A percentile compares a stretch with the other conserved stretches of the same genome.
These are phyloP conservation scores for Ploettnerulaceae sp. DNA, from an alignment of 2,329 filamentous ascomycete species.

Conservation along the genomic window DNA sequence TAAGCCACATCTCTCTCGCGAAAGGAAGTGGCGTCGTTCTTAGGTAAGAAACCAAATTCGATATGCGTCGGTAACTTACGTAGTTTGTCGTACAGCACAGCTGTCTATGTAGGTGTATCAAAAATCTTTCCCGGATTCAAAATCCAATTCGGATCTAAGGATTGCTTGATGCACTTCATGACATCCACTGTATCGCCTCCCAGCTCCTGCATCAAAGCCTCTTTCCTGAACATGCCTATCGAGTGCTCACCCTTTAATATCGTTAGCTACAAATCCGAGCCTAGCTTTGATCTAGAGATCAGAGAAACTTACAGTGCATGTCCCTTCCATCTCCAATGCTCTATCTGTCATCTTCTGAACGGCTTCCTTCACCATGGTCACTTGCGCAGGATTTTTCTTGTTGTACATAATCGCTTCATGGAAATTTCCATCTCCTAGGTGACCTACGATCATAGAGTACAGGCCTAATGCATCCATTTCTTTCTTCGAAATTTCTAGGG, in stretches of 20 bases:
- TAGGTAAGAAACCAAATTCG: too few relatives aligned
- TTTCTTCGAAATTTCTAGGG: too few relatives aligned
- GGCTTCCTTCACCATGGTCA: slow-evolving; percentile 67
- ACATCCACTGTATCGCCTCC: slow-evolving; percentile 73
- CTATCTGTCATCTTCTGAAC: slow-evolving; percentile 84
- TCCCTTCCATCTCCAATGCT: slow-evolving; percentile 87
- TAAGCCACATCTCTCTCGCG: too few relatives aligned
- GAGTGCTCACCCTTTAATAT: slow-evolving; percentile 64
- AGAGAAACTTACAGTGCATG: slow-evolving; percentile 55
- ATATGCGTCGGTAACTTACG: neutral
- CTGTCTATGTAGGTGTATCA: neutral
- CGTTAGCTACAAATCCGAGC: slow-evolving; percentile 2
- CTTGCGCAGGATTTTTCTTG: slow-evolving; percentile 62
- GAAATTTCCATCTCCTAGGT: slow-evolving; percentile 91
- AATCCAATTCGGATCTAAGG: slow-evolving; percentile 78
- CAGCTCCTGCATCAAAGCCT: slow-evolving; percentile 69
- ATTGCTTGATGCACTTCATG: slow-evolving; percentile 75
- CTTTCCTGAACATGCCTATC: slow-evolving; percentile 80
- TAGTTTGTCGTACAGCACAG: neutral
- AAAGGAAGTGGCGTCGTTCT: too few relatives aligned
- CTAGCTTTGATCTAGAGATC: neutral
- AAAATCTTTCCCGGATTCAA: slow-evolving; percentile 59
- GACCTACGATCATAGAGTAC: slow-evolving; percentile 80
- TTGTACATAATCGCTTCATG: slow-evolving; percentile 89
- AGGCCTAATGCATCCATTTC: slow-evolving; percentile 78